A percentile compares a stretch with the other conserved stretches of the same genome.
Conservation (phyloP, 2,329 filamentous ascomycete genomes). For the Trichophaea hybrida region DNA sequence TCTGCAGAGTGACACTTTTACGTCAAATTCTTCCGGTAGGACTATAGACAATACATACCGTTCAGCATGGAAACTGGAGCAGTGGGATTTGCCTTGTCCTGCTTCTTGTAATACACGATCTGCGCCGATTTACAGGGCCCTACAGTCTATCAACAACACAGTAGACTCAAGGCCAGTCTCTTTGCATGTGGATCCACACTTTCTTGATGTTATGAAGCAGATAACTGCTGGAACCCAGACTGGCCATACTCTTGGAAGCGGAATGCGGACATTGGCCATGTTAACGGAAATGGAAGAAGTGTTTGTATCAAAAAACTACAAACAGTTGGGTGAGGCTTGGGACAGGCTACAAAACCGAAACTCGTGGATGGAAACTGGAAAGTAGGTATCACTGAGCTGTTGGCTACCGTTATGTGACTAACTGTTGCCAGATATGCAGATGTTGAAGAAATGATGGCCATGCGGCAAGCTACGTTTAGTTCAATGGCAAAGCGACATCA, state of each 20-base stretch:
- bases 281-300: constrained; percentile 72
- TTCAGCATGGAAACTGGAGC: constrained; percentile 67
- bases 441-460: constrained; percentile 66
- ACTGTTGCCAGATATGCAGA: constrained; percentile 38
- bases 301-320: constrained; percentile 44
- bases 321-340: constrained; percentile 49
- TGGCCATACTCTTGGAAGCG: constrained; percentile 21
- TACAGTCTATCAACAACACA: constrained; percentile 62
- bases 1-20: constrained; percentile 46
- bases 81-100: constrained; percentile 80
- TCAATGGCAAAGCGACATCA: constrained; percentile 57
- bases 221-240: constrained; percentile 31
- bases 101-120: constrained; percentile 46
- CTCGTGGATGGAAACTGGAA: constrained; percentile 68
- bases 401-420: constrained; percentile 10
- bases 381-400: constrained; percentile 36
- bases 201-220: constrained; percentile 36
- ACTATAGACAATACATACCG: constrained; percentile 55
- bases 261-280: constrained; percentile 49
- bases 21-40: constrained; percentile 25
- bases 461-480: constrained; percentile 67
- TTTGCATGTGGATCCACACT: constrained; percentile 47
- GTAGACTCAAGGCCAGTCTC: constrained; percentile 42
- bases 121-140: constrained; percentile 61
- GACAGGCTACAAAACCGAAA: constrained; percentile 49